These are phyloP conservation scores for Wickerhamomyces mucosus DNA, from an alignment of 805 yeast species.

Conservation along the genomic window DNA sequence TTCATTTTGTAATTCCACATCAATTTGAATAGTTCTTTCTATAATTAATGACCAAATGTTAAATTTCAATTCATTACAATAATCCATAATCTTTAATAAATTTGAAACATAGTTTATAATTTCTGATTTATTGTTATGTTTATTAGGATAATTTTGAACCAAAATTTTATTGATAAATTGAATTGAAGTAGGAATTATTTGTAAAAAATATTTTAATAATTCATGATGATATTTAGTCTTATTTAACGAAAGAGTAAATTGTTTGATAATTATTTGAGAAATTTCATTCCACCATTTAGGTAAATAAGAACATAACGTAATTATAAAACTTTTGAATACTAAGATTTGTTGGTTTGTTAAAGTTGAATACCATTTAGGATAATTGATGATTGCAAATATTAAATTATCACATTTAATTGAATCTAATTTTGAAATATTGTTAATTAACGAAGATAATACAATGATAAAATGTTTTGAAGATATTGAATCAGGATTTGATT, in stretches of 20 bases:
- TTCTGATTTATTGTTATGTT: constrained; percentile 45
- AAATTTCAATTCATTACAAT: constrained; percentile 68
- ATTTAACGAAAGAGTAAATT: constrained; percentile 33
- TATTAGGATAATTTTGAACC: constrained; percentile 67
- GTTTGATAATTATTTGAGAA: constrained; percentile 55
- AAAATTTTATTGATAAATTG: constrained; percentile 51
- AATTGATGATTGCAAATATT: constrained; percentile 51
- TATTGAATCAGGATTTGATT: constrained; percentile 42
- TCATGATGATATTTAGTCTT: constrained; percentile 48
- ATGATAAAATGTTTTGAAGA: constrained; percentile 41
- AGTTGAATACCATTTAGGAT: constrained; percentile 48
- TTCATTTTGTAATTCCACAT: constrained; percentile 86
- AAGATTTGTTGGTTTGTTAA: constrained; percentile 34
- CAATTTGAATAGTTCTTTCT: constrained; percentile 76
- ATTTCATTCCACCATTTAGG: constrained; percentile 90
- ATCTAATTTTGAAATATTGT: constrained; percentile 57
- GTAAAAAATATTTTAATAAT: constrained; percentile 52
- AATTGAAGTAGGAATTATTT: constrained; percentile 75
- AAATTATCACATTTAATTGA: constrained; percentile 37
- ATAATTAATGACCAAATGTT: constrained; percentile 73
- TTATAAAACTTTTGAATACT: constrained; percentile 60
- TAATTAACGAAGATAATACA: constrained; percentile 47
- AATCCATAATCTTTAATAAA: constrained; percentile 46
- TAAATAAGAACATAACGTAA: constrained; percentile 70
- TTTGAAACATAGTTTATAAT: constrained; percentile 59